These are phyloP conservation scores for Retiboletus fuscus DNA, from an alignment of 1,284 basidiomycete species.

Conservation along the genomic window DNA sequence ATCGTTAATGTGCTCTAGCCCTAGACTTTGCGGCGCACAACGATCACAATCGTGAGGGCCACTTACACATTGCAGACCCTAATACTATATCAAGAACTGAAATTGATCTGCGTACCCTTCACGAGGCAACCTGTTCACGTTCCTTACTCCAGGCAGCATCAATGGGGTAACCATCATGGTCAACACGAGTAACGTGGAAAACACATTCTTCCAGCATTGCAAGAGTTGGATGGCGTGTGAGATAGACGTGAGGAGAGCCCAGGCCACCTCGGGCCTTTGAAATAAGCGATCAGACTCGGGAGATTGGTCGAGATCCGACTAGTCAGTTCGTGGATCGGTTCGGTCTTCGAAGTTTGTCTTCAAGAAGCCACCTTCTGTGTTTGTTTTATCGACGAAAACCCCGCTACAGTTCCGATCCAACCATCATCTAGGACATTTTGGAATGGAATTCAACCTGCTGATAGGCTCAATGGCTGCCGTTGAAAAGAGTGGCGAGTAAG, in stretches of 20 bases:
- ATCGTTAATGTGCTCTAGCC: not conserved
- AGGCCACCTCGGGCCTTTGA: not conserved
- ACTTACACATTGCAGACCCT: not conserved
- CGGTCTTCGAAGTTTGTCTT: not conserved
- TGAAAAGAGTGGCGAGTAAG: too few relatives aligned
- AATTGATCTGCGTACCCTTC: constrained; percentile 5
- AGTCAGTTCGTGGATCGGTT: not conserved
- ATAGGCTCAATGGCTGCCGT: too few relatives aligned
- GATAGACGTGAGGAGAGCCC: not conserved
- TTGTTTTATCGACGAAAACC: not conserved
- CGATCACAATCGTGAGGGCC: constrained; percentile 10
- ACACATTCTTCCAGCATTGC: not conserved
- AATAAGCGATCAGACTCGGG: not conserved
- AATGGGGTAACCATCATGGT: too few relatives aligned
- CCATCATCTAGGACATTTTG: not conserved
- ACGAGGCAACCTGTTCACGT: constrained; percentile 13
- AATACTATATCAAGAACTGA: not conserved
- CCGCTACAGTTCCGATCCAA: not conserved
- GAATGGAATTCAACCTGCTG: too few relatives aligned
- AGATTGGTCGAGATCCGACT: not conserved
- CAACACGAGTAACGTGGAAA: constrained; percentile 14
- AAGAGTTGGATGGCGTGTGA: not conserved
- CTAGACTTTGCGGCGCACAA: constrained; percentile 8
- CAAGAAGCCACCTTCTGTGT: not conserved
- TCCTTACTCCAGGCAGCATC: not conserved